These are phyloP conservation scores for Ceratocystis diversiconidia DNA, from an alignment of 2,329 filamentous ascomycete species.

Conservation along the genomic window DNA sequence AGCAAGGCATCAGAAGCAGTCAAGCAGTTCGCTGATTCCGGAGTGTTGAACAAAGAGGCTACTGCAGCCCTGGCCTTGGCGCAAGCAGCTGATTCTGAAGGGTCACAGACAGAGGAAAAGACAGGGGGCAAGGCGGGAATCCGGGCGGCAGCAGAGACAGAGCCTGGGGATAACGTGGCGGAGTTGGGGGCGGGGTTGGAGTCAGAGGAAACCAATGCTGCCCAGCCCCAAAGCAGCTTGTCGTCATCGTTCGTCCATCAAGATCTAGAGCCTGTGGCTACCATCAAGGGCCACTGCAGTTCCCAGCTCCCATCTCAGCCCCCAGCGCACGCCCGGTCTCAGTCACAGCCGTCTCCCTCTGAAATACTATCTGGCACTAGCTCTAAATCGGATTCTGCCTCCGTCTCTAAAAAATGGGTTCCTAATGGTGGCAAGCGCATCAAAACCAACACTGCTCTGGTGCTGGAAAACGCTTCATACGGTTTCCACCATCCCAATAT, in stretches of 20 bases:
- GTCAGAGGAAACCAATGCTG: neutral
- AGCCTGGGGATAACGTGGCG: neutral
- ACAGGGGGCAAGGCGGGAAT: constrained; percentile 26
- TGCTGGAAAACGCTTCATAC: constrained; percentile 68
- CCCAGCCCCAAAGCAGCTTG: neutral
- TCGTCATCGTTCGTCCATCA: neutral
- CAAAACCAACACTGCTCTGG: constrained; percentile 63
- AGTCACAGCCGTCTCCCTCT: neutral
- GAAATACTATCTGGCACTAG: neutral
- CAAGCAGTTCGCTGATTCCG: neutral
- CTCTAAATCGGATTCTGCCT: neutral
- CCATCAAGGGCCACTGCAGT: neutral
- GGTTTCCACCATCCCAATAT: constrained; percentile 80
- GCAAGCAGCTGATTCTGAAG: neutral
- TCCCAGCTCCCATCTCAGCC: neutral
- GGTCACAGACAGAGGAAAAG: neutral
- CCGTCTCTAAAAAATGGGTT: constrained; percentile 27
- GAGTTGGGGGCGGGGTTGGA: neutral
- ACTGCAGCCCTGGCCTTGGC: constrained; percentile 24
- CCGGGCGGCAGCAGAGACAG: neutral
- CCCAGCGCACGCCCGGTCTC: neutral
- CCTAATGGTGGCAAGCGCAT: constrained; percentile 46
- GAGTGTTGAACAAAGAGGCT: constrained; percentile 22
- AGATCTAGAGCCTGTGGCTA: neutral
- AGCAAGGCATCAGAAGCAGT: constrained; percentile 23